Evolutionary conservation across 148 eudicot species (phyloP).

Genomic region (Nepenthes mirabilis): DNA sequence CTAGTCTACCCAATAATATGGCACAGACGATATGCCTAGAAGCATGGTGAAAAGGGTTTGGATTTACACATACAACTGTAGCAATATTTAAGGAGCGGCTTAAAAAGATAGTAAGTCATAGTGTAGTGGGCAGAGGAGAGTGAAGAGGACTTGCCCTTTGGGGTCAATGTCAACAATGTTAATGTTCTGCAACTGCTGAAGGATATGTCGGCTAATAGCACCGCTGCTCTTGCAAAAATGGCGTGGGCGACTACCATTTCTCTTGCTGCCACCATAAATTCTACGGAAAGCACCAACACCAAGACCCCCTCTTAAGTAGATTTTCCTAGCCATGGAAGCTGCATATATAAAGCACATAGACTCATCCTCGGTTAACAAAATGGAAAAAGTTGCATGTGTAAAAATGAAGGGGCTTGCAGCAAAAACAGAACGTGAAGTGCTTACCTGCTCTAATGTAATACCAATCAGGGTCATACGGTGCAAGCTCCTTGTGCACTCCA

Average conservation of each 20-base stretch:
- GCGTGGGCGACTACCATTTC: conserved; percentile 69
- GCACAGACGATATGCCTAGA: too few relatives aligned
- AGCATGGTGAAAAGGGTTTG: too few relatives aligned
- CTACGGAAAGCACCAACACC: conserved; percentile 73
- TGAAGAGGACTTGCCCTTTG: conserved; percentile 41
- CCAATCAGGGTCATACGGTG: conserved; percentile 62
- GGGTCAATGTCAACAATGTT: conserved; percentile 53
- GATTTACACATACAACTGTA: not conserved
- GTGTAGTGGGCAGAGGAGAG: not conserved
- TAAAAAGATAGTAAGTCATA: not conserved
- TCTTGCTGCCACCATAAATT: conserved; percentile 73
- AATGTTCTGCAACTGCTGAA: conserved; percentile 50
- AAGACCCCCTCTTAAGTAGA: conserved; percentile 69
- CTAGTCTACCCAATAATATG: too few relatives aligned
- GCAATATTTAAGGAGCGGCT: not conserved
- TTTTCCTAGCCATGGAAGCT: conserved; percentile 89
- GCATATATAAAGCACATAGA: not conserved
- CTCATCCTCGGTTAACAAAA: too few relatives aligned
- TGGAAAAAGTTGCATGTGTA: not conserved
- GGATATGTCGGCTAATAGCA: conserved; percentile 59
- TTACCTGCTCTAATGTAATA: conserved; percentile 57
- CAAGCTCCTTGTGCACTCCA: conserved; percentile 47
- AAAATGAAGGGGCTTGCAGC: not conserved
- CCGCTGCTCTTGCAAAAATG: conserved; percentile 82
- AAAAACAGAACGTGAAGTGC: not conserved